phyloP scores from a whole-genome alignment of 371 early-diverging fungal species.

The Zopfochytrium polystomum region DNA sequence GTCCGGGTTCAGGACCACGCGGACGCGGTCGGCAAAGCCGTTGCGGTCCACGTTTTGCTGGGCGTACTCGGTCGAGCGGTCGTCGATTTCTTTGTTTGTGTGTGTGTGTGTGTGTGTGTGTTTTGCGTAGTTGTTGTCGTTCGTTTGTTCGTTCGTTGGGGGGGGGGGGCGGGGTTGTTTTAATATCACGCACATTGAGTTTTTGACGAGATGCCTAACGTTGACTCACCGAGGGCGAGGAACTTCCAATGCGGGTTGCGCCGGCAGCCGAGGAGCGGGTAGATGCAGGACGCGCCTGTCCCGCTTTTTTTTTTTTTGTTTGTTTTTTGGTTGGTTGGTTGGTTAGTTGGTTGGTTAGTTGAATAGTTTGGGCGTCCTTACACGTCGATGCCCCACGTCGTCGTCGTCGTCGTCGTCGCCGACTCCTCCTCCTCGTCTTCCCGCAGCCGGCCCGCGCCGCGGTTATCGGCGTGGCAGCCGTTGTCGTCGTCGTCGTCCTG shows the following conservation, averaged over 20 bases:
- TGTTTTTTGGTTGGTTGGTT: neutral
- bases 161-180: too few species aligned
- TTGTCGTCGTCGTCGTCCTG: neutral
- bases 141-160: too few species aligned
- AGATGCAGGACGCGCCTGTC: constrained; percentile 73
- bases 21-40: constrained; percentile 44
- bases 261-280: constrained; percentile 63
- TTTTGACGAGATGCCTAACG: neutral
- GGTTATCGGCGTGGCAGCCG: too few species aligned
- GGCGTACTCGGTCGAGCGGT: constrained; percentile 53
- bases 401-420: too few species aligned
- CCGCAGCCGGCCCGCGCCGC: neutral
- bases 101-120: too few species aligned
- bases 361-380: constrained; percentile 28
- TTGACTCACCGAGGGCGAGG: constrained; percentile 53
- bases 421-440: neutral
- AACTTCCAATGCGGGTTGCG: constrained; percentile 51
- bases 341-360: too few species aligned
- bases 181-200: neutral
- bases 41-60: constrained; percentile 55
- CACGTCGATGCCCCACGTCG: constrained; percentile 60
- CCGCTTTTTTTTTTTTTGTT: constrained; percentile 48
- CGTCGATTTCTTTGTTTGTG: constrained; percentile 64
- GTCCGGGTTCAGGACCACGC: constrained; percentile 38
- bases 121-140: too few species aligned